A percentile compares a stretch with the other conserved stretches of the same genome.
These are phyloP conservation scores for Boletus huronensis DNA, from an alignment of 768 basidiomycete species.

Conservation along the genomic window DNA sequence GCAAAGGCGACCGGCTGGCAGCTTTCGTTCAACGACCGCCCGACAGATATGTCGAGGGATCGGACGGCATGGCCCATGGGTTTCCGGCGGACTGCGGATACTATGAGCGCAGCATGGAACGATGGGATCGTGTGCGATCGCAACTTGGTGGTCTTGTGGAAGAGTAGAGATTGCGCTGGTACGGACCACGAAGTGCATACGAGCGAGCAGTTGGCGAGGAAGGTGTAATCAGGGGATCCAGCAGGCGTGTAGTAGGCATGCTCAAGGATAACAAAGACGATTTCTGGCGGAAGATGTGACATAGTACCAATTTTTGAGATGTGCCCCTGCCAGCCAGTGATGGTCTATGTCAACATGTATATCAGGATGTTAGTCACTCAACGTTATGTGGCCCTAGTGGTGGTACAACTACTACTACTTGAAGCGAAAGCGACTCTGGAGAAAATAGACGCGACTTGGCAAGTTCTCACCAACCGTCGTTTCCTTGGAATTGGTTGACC, in stretches of 20 bases:
- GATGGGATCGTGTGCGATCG: not conserved
- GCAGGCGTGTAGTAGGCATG: slow-evolving; percentile 20
- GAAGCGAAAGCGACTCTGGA: not conserved
- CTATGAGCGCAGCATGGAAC: slow-evolving; percentile 17
- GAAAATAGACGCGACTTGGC: not conserved
- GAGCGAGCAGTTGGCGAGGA: slow-evolving; percentile 24
- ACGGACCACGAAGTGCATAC: slow-evolving; percentile 28
- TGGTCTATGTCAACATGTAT: not conserved
- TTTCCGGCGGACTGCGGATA: slow-evolving; percentile 14
- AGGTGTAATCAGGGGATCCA: slow-evolving; percentile 16
- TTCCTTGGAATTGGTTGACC: not conserved
- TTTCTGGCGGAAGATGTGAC: slow-evolving; percentile 21
- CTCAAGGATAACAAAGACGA: slow-evolving; percentile 24
- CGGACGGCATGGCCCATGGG: slow-evolving; percentile 18
- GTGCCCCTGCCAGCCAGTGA: too few species aligned
- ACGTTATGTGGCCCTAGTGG: too few species aligned
- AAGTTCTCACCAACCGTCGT: not conserved
- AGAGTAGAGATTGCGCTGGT: slow-evolving; percentile 30
- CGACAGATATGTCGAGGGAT: slow-evolving; percentile 23
- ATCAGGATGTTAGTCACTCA: not conserved
- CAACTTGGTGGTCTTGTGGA: slow-evolving; percentile 18
- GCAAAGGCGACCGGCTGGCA: slow-evolving; percentile 12
- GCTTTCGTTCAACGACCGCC: not conserved
- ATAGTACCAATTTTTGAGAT: slow-evolving; percentile 1
- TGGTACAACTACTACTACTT: not conserved